Base-by-base conservation (phyloP, 2,329 filamentous ascomycete species). In the Meredithiella fracta region DNA sequence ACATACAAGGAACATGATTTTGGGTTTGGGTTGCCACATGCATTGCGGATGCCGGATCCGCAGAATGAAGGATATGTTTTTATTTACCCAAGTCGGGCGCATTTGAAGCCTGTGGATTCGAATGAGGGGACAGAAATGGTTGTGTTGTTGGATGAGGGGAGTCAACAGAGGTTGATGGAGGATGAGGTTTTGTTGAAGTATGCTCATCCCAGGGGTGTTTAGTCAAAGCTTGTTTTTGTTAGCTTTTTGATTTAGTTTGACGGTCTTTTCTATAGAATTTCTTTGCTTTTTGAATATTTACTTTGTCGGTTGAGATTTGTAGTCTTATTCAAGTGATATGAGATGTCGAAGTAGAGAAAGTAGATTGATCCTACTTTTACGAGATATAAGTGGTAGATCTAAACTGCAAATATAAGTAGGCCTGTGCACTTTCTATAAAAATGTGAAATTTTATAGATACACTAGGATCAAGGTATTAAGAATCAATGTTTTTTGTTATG, bases 1-100 rank as follows among this genome's bases (percentile, higher is more conserved):
- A 26, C 22, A 1, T 56, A 56, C 22, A 17, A 51, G 5, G 9
- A 5, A 1, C 54, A 56, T 17, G 47, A 56, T 22, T 56, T 51
- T 34, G 54, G 54, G 15, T 56, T 56, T 51, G 54, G 54, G n/a
- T 34, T 56, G 20, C 54, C 54, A 7, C 47, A 55, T 40, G 54
- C 54, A 2, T 20, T 56, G n/a, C 47, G 54, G 3, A 14, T 51
- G 31, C 47, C 54, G 26, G 29, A 42, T 6, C 31, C 47, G 15
- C 47, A 56, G 47, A 44, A 26, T 44, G 47, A 51, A 5, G 54
- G 47, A 8, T 51, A 44, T 9, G 47, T 55, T 4, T 55, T 55
- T 26, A 55, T 55, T 23, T 40, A 55, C 22, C 54, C 54, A 3
- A 55, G 54, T 14, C 44, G 54, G 14, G 44, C 47, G 8, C 54